These are phyloP conservation scores for Zygoascus flipseniorum DNA, from an alignment of 805 yeast species.

Conservation along the genomic window DNA sequence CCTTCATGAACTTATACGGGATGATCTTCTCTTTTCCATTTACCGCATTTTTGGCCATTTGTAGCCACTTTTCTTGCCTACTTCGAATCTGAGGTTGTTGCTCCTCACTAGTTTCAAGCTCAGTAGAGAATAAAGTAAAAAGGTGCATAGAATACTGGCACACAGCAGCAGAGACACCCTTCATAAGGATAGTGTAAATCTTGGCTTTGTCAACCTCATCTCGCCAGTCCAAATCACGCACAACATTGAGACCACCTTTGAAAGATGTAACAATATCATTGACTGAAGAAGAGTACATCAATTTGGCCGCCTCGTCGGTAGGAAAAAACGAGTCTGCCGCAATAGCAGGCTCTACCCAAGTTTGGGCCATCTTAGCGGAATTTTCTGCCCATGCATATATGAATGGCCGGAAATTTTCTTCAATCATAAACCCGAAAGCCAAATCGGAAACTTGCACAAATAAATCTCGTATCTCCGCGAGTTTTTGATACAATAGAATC, in stretches of 20 bases:
- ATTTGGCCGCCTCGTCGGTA: slow-evolving; percentile 33
- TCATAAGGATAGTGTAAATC: slow-evolving; percentile 51
- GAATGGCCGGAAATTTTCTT: slow-evolving; percentile 45
- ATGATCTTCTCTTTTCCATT: slow-evolving; percentile 34
- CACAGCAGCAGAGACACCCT: slow-evolving; percentile 54
- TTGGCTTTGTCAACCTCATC: slow-evolving; percentile 54
- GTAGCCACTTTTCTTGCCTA: slow-evolving; percentile 29
- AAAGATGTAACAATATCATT: slow-evolving; percentile 59
- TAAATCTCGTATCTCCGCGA: slow-evolving; percentile 46
- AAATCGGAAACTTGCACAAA: slow-evolving; percentile 35
- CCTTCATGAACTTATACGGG: slow-evolving; percentile 50
- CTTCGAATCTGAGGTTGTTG: slow-evolving; percentile 3
- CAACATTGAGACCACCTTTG: slow-evolving; percentile 46
- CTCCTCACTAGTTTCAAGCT: slow-evolving; percentile 15
- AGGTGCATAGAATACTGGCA: slow-evolving; percentile 25
- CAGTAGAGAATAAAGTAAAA: slow-evolving; percentile 20
- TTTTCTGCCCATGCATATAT: slow-evolving; percentile 33
- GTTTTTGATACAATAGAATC: slow-evolving; percentile 44
- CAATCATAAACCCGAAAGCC: slow-evolving; percentile 47
- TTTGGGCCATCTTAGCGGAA: slow-evolving; percentile 38
- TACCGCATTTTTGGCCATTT: slow-evolving; percentile 29
- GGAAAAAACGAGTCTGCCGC: slow-evolving; percentile 51
- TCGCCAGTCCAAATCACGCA: slow-evolving; percentile 57
- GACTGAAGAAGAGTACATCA: slow-evolving; percentile 50
- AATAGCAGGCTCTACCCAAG: slow-evolving; percentile 48